phyloP scores from a whole-genome alignment of 495 filamentous ascomycete genomes.

The Penicillium diatomitis region DNA sequence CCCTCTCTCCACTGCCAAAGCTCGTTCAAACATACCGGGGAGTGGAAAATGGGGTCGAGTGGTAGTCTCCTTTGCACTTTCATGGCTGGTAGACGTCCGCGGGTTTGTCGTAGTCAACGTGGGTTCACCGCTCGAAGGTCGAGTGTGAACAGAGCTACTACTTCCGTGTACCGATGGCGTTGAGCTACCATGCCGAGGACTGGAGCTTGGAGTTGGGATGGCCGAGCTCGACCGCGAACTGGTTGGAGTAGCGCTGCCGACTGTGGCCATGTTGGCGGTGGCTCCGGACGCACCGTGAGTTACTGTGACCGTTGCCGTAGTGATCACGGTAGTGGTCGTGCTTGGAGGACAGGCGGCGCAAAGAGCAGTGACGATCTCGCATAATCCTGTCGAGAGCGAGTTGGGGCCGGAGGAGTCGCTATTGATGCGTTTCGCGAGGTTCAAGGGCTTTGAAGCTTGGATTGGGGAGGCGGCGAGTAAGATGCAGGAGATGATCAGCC shows the following conservation, averaged over 20 bases:
- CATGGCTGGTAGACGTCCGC: too few relatives aligned
- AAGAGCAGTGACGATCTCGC: constrained; percentile 4
- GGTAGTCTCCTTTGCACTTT: too few relatives aligned
- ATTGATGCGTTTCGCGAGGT: neutral
- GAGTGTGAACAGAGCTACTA: too few relatives aligned
- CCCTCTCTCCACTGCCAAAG: too few relatives aligned
- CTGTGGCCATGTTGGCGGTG: neutral
- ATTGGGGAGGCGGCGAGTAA: constrained; percentile 5
- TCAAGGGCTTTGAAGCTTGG: neutral
- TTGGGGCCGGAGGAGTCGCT: neutral
- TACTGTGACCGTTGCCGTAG: constrained; percentile 7
- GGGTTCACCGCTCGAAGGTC: too few relatives aligned
- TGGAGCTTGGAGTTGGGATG: neutral
- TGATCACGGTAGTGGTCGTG: neutral
- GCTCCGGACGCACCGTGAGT: neutral
- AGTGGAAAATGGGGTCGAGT: too few relatives aligned
- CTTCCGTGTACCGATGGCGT: neutral
- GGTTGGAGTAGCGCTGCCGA: neutral
- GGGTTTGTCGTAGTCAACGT: too few relatives aligned
- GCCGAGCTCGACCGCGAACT: neutral
- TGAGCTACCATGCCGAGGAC: neutral
- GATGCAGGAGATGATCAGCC: constrained; percentile 10
- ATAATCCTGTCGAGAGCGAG: neutral
- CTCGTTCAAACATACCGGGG: too few relatives aligned
- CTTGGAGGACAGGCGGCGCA: constrained; percentile 8